Evolutionary conservation across 2,329 filamentous ascomycete species (phyloP).

Genomic region (Ceratocystis colombiana): DNA sequence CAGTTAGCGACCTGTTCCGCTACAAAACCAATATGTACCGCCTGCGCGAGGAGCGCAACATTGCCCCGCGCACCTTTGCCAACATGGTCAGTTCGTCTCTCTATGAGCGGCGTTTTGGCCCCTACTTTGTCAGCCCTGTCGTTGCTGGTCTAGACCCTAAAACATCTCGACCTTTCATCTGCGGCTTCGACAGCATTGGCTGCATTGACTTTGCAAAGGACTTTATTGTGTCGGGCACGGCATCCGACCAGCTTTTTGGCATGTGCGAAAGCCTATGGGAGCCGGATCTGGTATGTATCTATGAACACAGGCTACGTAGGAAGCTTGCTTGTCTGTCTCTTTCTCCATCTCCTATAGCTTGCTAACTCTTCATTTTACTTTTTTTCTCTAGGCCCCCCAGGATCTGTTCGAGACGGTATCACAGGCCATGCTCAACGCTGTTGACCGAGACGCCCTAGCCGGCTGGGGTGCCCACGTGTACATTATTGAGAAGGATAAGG

Average conservation of each 20-base stretch:
- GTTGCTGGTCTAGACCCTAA: constrained; percentile 92
- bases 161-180: constrained; percentile 92
- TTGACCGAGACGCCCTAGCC: constrained; percentile 91
- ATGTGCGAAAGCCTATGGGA: constrained; percentile 98
- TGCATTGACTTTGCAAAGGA: constrained; percentile 99
- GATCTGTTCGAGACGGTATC: constrained; percentile 98
- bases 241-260: constrained; percentile 94
- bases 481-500: constrained; percentile 99
- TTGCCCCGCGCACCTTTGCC: constrained; percentile 87
- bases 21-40: constrained; percentile 99
- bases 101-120: constrained; percentile 93
- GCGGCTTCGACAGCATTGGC: constrained; percentile 96
- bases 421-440: constrained; percentile 86
- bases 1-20: constrained; percentile 92
- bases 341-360: background rate
- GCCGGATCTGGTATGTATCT: constrained; percentile 72
- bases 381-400: constrained; percentile 57
- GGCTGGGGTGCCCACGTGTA: constrained; percentile 99
- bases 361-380: background rate
- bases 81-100: constrained; percentile 85
- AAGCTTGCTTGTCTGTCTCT: background rate
- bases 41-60: constrained; percentile 92
- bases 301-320: background rate
- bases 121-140: constrained; percentile 91
- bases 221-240: constrained; percentile 95